Base-by-base conservation (phyloP, 495 filamentous ascomycete species). In the Xylaria flabelliformis region DNA sequence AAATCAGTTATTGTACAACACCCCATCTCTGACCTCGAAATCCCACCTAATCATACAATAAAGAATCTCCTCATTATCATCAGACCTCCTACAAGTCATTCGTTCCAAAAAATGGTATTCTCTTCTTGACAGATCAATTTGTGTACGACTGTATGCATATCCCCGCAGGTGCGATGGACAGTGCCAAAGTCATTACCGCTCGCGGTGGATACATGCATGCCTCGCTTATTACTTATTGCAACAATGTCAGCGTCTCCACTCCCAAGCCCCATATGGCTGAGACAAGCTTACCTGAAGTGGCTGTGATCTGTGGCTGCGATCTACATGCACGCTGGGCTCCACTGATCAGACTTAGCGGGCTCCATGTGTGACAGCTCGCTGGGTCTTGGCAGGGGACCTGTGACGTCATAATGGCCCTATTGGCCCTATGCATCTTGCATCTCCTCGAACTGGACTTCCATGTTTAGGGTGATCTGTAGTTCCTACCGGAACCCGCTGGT, bases 341-440 rank as follows among this genome's bases (percentile, higher is more conserved):
- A 46, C 61, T n/a, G 13, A 65, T 65, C 41, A 13, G 66, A 69
- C 42, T 21, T 62, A 62, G 29, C 55, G 67, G 32, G 12, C 34
- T 6, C 34, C 50, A 46, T 9, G 6, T 59, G 24, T 26, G 58
- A 50, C 15, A 46, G 26, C 51, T 19, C 72, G 71, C 65, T 62
- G 65, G 50, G 63, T 64, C 77, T 79, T 79, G 75, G 77, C 77
- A 79, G 77, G 77, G 77, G 76, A 76, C 71, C 75, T 66, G 71
- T 79, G 69, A 71, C 62, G 61, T 71, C 69, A 71, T 71, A 21
- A 66, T 58, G 44, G 61, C 10, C 53, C 63, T 62, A 70, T 48
- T 32, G 12, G 41, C 26, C 67, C 39, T 61, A 34, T 42, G 2
- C 55, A 48, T 70, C 55, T 67, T 56, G 48, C 65, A 67, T 67